Conservation (phyloP, 257 asterid genomes). For the Capsicum baccatum region DNA sequence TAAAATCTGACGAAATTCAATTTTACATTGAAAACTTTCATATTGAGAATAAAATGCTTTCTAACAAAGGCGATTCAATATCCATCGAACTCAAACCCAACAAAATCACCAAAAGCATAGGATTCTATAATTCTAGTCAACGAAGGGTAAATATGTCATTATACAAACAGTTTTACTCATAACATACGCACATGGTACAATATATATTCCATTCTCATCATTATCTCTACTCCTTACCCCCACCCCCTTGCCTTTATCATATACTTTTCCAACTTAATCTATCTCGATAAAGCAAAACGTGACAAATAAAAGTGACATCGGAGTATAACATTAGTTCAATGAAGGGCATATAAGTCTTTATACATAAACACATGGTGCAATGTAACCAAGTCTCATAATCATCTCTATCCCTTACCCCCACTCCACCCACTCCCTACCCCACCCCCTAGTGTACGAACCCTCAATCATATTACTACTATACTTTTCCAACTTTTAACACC, state of each 20-base stretch:
- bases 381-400: too few relatives aligned
- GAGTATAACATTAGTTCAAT: too few relatives aligned
- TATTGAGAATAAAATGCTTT: too few relatives aligned
- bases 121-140: conserved; percentile 9
- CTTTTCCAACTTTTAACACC: conserved; percentile 15
- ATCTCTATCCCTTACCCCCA: too few relatives aligned
- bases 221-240: not conserved
- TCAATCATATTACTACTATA: not conserved
- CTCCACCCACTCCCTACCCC: not conserved
- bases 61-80: too few relatives aligned
- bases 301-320: too few relatives aligned
- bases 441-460: not conserved
- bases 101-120: not conserved
- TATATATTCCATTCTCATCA: not conserved
- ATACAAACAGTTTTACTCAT: not conserved
- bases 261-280: conserved; percentile 11
- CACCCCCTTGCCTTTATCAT: not conserved
- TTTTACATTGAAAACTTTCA: too few relatives aligned
- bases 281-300: too few relatives aligned
- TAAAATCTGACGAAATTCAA: too few relatives aligned
- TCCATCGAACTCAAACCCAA: too few relatives aligned
- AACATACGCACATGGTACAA: conserved; percentile 13
- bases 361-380: too few relatives aligned
- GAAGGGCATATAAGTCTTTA: too few relatives aligned
- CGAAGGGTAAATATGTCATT: not conserved